These are phyloP conservation scores for Solanum sitiens DNA, from an alignment of 257 asterid genomes.

Conservation along the genomic window DNA sequence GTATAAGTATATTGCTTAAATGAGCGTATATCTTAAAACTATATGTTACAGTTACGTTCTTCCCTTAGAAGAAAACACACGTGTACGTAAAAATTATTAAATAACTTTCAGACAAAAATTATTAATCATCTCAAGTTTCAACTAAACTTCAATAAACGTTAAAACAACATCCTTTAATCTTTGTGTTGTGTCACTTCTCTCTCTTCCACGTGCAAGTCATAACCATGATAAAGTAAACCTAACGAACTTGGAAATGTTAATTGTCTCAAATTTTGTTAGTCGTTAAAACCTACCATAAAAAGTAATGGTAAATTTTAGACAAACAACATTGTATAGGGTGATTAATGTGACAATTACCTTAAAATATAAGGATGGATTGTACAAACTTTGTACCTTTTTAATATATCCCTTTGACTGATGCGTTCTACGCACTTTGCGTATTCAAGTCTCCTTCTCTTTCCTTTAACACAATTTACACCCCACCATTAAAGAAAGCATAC, in stretches of 20 bases:
- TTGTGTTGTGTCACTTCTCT: background rate
- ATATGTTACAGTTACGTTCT: background rate
- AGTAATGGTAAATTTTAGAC: background rate
- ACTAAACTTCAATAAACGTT: background rate
- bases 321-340: background rate
- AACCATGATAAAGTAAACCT: background rate
- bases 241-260: background rate
- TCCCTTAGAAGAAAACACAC: background rate
- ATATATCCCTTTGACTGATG: background rate
- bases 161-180: background rate
- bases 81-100: background rate
- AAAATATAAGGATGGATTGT: background rate
- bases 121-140: background rate
- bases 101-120: background rate
- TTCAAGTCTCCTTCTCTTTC: constrained; percentile 27
- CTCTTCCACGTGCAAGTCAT: background rate
- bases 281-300: background rate
- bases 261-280: background rate
- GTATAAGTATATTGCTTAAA: background rate
- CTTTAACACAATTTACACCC: background rate
- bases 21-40: background rate
- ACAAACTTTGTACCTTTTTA: background rate
- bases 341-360: background rate
- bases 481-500: background rate
- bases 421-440: constrained; percentile 44